These are phyloP conservation scores for Buxus sempervirens DNA, from an alignment of 164 flowering plant species.

Conservation along the genomic window DNA sequence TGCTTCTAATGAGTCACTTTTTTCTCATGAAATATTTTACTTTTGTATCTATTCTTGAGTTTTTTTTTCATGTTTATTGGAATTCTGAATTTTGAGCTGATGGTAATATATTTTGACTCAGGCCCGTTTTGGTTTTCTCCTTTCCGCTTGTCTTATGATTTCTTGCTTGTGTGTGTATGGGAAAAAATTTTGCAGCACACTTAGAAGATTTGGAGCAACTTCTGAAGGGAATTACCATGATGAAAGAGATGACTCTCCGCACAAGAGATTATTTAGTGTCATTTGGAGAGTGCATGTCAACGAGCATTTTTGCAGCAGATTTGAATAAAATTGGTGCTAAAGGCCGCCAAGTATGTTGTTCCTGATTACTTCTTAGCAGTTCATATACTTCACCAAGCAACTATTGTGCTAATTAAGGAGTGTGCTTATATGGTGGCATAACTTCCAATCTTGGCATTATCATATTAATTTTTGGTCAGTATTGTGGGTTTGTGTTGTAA, in stretches of 20 bases:
- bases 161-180: neutral
- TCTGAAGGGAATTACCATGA: slow-evolving; percentile 85
- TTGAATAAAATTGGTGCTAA: slow-evolving; percentile 77
- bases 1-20: neutral
- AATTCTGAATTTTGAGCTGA: neutral
- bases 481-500: neutral
- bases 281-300: slow-evolving; percentile 99
- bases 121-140: neutral
- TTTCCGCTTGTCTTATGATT: neutral
- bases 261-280: slow-evolving; percentile 90
- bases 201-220: slow-evolving; percentile 84
- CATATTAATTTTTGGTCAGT: neutral
- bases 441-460: neutral
- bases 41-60: neutral
- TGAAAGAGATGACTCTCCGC: slow-evolving; percentile 89
- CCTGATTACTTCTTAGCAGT: neutral
- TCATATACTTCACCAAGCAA: neutral
- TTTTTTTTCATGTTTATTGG: neutral
- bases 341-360: slow-evolving; percentile 80
- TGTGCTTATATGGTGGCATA: neutral
- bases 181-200: slow-evolving; percentile 39
- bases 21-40: neutral
- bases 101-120: neutral
- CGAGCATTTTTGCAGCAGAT: slow-evolving; percentile 90
- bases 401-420: neutral